These are phyloP conservation scores for Globisporangium takayamanum DNA, from an alignment of 352 stramenopile species.

Conservation along the genomic window DNA sequence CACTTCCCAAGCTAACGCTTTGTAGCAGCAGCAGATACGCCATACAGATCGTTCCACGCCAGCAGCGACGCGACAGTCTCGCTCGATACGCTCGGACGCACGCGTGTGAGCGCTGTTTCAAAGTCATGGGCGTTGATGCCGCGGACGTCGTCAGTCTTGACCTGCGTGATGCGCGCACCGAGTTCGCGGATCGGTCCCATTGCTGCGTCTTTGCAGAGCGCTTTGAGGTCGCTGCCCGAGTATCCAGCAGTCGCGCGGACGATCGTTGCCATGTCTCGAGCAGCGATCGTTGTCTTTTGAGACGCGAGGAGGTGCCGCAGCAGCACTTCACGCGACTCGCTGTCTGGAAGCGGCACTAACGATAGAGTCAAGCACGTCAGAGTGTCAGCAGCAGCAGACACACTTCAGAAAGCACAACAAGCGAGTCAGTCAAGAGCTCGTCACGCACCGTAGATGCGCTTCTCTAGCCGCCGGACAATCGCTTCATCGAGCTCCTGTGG, in stretches of 20 bases:
- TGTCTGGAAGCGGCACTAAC: constrained; percentile 69
- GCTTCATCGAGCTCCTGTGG: constrained; percentile 84
- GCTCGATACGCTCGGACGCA: constrained; percentile 66
- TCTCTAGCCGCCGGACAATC: constrained; percentile 79
- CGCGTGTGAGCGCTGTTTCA: constrained; percentile 37
- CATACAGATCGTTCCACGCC: constrained; percentile 64
- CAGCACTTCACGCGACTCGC: constrained; percentile 39
- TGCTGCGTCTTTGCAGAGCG: constrained; percentile 92
- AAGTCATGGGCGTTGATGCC: constrained; percentile 59
- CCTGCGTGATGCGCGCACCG: constrained; percentile 45
- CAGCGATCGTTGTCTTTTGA: constrained; percentile 48
- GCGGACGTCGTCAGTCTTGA: constrained; percentile 55
- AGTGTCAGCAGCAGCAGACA: too few relatives aligned
- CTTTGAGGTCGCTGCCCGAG: constrained; percentile 86
- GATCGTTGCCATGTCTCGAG: constrained; percentile 59
- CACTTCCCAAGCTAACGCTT: background rate
- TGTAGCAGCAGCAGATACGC: constrained; percentile 32
- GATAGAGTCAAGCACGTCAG: too few relatives aligned
- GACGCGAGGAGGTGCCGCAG: constrained; percentile 48
- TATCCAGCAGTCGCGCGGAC: constrained; percentile 77
- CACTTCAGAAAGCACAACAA: too few relatives aligned
- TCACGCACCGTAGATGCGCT: constrained; percentile 81
- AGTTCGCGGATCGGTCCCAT: constrained; percentile 88
- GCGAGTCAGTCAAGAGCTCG: background rate
- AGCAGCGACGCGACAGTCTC: constrained; percentile 47